Conservation (phyloP, 179 eudicot genomes). For the Silene coronaria region DNA sequence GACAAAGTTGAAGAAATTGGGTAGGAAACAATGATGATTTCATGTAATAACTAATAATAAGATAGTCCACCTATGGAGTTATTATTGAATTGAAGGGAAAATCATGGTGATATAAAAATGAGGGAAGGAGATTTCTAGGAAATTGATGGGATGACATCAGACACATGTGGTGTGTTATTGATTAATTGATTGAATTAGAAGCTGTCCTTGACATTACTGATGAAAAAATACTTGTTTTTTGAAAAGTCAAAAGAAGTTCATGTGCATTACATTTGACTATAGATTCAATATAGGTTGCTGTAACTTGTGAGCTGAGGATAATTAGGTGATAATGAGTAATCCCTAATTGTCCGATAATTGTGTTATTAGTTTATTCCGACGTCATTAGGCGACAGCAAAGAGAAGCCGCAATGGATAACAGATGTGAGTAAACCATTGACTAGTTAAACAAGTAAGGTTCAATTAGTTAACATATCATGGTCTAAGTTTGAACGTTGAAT, state of each 20-base stretch:
- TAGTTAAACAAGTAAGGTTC: neutral
- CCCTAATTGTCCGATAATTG: neutral
- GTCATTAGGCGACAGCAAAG: neutral
- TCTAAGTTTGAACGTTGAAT: neutral
- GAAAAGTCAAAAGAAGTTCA: conserved; percentile 28
- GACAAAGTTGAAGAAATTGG: conserved; percentile 21
- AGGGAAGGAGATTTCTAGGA: conserved; percentile 30
- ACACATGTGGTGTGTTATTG: conserved; percentile 26
- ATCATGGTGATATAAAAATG: neutral
- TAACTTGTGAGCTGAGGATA: neutral
- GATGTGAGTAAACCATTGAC: neutral
- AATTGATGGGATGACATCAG: conserved; percentile 23
- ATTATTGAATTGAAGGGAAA: neutral
- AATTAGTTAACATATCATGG: neutral
- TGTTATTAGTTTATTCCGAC: conserved; percentile 1
- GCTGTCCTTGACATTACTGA: conserved; percentile 15
- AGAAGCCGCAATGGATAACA: neutral
- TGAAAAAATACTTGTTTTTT: conserved; percentile 13
- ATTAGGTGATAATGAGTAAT: conserved; percentile 17
- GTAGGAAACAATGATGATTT: neutral
- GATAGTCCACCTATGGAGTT: neutral
- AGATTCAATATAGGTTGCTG: conserved; percentile 19
- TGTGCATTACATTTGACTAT: conserved; percentile 22
- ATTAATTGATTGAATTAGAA: conserved; percentile 14
- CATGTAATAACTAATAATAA: conserved; percentile 11